These are phyloP conservation scores for Diaporthe caulivora DNA, from an alignment of 2,329 filamentous ascomycete genomes.

Conservation along the genomic window DNA sequence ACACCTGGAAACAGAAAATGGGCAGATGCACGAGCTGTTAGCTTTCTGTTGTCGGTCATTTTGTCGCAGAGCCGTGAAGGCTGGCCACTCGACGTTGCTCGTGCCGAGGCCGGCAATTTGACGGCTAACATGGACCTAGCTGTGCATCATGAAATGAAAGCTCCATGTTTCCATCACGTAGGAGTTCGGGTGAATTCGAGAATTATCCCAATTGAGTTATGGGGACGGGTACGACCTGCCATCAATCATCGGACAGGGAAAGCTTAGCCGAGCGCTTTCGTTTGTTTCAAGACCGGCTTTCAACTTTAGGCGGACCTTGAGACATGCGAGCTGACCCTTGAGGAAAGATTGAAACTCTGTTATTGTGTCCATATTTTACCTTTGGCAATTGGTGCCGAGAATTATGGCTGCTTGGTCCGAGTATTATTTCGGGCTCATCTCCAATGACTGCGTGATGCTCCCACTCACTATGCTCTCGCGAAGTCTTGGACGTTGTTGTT, in stretches of 20 bases:
- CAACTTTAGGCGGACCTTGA: slow-evolving; percentile 26
- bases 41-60: not conserved
- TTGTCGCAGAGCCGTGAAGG: not conserved
- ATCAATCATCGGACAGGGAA: slow-evolving; percentile 12
- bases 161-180: not conserved
- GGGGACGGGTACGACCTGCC: not conserved
- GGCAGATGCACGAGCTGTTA: not conserved
- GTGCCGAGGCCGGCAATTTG: not conserved
- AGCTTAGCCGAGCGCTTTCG: slow-evolving; percentile 26
- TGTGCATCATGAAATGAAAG: not conserved
- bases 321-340: slow-evolving; percentile 27
- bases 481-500: not conserved
- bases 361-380: not conserved
- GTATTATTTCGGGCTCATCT: not conserved
- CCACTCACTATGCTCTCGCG: not conserved
- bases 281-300: slow-evolving; percentile 23
- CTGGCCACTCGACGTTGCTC: too few species aligned
- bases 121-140: too few species aligned
- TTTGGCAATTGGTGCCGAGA: slow-evolving; percentile 12
- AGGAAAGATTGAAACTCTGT: slow-evolving; percentile 14
- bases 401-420: not conserved
- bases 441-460: not conserved
- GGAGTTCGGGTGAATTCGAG: not conserved
- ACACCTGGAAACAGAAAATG: not conserved
- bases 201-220: slow-evolving; percentile 1